These are phyloP conservation scores for Puya raimondii DNA, from an alignment of 176 grass and related monocot species.

Conservation along the genomic window DNA sequence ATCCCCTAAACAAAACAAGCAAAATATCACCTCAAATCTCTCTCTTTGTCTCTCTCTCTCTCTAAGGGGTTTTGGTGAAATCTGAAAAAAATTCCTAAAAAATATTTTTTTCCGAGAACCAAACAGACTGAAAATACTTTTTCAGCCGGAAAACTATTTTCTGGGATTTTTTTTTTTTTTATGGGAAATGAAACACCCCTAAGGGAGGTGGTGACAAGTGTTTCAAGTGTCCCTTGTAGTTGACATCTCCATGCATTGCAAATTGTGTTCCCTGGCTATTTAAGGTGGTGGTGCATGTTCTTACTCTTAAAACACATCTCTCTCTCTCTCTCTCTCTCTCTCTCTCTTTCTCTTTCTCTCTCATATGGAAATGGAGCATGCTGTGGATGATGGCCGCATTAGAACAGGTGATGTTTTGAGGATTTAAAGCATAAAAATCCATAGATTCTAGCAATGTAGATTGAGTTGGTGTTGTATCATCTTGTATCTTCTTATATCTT, in stretches of 20 bases:
- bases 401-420: neutral
- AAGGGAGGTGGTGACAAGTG: neutral
- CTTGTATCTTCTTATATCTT: neutral
- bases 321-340: neutral
- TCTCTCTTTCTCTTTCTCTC: neutral
- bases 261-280: neutral
- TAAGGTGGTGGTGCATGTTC: neutral
- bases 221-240: neutral
- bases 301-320: neutral
- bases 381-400: constrained; percentile 2
- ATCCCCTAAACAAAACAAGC: neutral
- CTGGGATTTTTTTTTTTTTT: no score
- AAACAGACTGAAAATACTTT: no score
- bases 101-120: neutral
- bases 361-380: neutral
- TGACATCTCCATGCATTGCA: neutral
- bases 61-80: no score
- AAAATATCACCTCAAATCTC: neutral
- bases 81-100: no score
- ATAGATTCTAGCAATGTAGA: neutral
- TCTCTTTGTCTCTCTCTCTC: neutral
- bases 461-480: neutral
- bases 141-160: no score
- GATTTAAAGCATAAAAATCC: neutral
- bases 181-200: neutral